Conservation (phyloP, 257 asterid genomes). For the Orobanche coerulescens region DNA sequence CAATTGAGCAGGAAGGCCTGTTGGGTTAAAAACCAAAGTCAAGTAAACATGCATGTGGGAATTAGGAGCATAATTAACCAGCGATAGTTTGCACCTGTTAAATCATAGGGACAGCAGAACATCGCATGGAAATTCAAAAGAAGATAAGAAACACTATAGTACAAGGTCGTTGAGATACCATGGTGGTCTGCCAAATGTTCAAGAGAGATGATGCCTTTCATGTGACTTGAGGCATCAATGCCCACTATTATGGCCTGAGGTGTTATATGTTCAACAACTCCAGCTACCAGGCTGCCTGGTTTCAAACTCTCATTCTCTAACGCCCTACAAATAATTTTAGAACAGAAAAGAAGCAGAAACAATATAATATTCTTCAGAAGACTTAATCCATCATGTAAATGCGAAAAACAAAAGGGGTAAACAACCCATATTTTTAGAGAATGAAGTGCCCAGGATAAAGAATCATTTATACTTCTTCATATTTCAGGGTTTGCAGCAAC, state of each 20-base stretch:
- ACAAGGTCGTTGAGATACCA: slow-evolving; percentile 34
- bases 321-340: slow-evolving; percentile 33
- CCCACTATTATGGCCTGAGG: slow-evolving; percentile 48
- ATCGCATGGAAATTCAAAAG: not conserved
- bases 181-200: slow-evolving; percentile 90
- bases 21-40: slow-evolving; percentile 18
- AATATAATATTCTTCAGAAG: slow-evolving; percentile 12
- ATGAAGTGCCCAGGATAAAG: not conserved
- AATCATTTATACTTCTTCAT: not conserved
- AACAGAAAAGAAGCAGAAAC: not conserved
- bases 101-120: slow-evolving; percentile 4
- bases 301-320: slow-evolving; percentile 41
- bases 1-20: slow-evolving; percentile 68
- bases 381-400: not conserved
- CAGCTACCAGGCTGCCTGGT: slow-evolving; percentile 78
- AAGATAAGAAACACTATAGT: slow-evolving; percentile 3
- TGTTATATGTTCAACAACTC: slow-evolving; percentile 64
- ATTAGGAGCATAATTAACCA: not conserved
- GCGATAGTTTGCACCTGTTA: not conserved
- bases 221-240: slow-evolving; percentile 40
- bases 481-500: not conserved
- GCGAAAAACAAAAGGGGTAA: slow-evolving; percentile 6
- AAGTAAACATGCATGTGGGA: slow-evolving; percentile 1
- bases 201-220: slow-evolving; percentile 64
- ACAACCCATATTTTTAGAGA: not conserved